These are phyloP conservation scores for Pichia heedii DNA, from an alignment of 805 yeast genomes.

Conservation along the genomic window DNA sequence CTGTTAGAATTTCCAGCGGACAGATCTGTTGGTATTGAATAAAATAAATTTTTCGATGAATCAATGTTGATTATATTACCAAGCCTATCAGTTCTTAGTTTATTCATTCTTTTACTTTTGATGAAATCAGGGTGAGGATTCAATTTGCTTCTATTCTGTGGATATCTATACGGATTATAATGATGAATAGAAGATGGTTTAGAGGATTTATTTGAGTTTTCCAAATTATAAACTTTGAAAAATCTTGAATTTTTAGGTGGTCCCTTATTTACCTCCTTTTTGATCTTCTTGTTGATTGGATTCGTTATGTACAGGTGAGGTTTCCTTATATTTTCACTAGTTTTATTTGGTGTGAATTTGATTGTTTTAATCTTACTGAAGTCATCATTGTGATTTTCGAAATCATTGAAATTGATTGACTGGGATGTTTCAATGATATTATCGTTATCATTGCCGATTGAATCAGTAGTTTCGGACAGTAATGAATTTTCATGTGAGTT, in stretches of 20 bases:
- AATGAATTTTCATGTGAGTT: not conserved
- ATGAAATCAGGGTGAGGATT: constrained; percentile 35
- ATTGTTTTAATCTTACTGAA: not conserved
- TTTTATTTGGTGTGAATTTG: constrained; percentile 7
- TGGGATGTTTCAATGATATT: not conserved
- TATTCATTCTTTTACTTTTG: constrained; percentile 10
- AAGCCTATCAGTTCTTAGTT: not conserved
- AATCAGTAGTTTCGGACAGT: not conserved
- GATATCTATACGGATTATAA: constrained; percentile 37
- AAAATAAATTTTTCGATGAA: not conserved
- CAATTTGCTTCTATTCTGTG: constrained; percentile 36
- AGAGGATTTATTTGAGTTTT: constrained; percentile 2
- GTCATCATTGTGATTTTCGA: not conserved
- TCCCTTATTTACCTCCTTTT: constrained; percentile 10
- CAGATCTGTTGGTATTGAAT: not conserved
- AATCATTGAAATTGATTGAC: not conserved
- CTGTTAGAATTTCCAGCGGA: not conserved
- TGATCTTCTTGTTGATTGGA: constrained; percentile 3
- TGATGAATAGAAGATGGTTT: constrained; percentile 21
- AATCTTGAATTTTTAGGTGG: constrained; percentile 25
- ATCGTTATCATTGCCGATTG: not conserved
- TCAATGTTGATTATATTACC: not conserved
- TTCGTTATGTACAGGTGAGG: constrained; percentile 3
- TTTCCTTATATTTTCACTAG: constrained; percentile 4
- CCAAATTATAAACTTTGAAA: constrained; percentile 16